Conservation (phyloP, 2,329 filamentous ascomycete genomes). For the Elsinoe perseae region DNA sequence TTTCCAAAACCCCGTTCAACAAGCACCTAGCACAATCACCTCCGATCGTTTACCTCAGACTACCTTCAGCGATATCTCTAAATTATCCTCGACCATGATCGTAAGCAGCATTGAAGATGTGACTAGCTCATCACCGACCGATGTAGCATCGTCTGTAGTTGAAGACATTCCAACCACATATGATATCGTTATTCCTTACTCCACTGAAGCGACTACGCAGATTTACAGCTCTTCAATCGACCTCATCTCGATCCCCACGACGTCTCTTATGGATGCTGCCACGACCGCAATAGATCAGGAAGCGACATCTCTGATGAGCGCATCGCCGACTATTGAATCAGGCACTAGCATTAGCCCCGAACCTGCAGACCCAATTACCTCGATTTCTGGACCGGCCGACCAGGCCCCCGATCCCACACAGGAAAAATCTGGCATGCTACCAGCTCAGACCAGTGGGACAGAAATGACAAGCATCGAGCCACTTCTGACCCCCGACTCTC, state of each 20-base stretch:
- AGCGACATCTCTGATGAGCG: not conserved
- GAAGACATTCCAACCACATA: not conserved
- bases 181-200: not conserved
- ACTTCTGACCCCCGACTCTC: not conserved
- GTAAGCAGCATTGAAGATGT: not conserved
- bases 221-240: not conserved
- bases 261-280: not conserved
- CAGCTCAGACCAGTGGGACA: not conserved
- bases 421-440: too few relatives aligned
- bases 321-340: not conserved
- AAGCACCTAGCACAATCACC: not conserved
- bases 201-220: not conserved
- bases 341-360: not conserved
- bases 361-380: not conserved
- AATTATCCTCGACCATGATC: not conserved
- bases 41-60: not conserved
- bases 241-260: not conserved
- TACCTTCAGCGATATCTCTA: not conserved
- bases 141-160: not conserved
- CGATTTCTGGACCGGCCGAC: not conserved
- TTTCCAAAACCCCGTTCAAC: not conserved
- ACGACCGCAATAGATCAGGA: not conserved
- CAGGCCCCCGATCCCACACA: not conserved
- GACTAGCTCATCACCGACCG: not conserved
- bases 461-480: not conserved